Evolutionary conservation across 2,329 filamentous ascomycete species (phyloP).

Genomic region (Trichoderma oligosporum): DNA sequence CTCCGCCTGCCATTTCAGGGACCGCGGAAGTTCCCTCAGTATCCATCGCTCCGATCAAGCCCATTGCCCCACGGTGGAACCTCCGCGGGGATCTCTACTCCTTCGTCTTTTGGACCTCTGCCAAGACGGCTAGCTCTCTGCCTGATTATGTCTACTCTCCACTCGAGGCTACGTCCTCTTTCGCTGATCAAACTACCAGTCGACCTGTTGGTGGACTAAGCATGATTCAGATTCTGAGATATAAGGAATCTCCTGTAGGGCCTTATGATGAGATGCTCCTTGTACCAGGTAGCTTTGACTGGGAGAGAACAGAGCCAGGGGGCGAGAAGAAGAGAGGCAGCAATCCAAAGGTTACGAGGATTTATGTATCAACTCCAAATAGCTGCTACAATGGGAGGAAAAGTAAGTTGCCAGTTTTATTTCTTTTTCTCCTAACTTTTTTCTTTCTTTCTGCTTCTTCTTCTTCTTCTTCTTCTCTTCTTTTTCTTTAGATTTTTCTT

Average conservation of each 20-base stretch:
- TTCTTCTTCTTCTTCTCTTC: neutral
- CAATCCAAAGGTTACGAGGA: slow-evolving; percentile 46
- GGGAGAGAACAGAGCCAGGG: slow-evolving; percentile 36
- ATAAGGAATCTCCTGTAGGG: slow-evolving; percentile 48
- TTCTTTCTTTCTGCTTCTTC: neutral
- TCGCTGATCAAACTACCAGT: slow-evolving; percentile 31
- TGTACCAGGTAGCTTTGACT: slow-evolving; percentile 45
- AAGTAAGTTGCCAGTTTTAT: slow-evolving; percentile 41
- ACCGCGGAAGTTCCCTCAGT: neutral
- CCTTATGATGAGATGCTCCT: slow-evolving; percentile 53
- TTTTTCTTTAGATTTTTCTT: neutral
- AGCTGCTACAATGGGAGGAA: slow-evolving; percentile 51
- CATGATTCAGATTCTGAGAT: slow-evolving; percentile 50
- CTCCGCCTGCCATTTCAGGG: neutral
- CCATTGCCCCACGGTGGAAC: slow-evolving; percentile 40
- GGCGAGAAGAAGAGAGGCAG: slow-evolving; percentile 33
- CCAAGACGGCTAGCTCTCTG: slow-evolving; percentile 31
- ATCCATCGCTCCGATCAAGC: slow-evolving; percentile 24
- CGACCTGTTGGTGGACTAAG: slow-evolving; percentile 43
- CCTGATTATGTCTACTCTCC: slow-evolving; percentile 42
- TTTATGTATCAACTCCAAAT: slow-evolving; percentile 52
- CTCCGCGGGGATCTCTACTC: slow-evolving; percentile 44
- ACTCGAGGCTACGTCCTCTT: slow-evolving; percentile 42
- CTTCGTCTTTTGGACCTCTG: slow-evolving; percentile 40
- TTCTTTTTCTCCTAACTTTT: neutral